These are phyloP conservation scores for Clarkia xantiana DNA, from an alignment of 345 rosid species.

Conservation along the genomic window DNA sequence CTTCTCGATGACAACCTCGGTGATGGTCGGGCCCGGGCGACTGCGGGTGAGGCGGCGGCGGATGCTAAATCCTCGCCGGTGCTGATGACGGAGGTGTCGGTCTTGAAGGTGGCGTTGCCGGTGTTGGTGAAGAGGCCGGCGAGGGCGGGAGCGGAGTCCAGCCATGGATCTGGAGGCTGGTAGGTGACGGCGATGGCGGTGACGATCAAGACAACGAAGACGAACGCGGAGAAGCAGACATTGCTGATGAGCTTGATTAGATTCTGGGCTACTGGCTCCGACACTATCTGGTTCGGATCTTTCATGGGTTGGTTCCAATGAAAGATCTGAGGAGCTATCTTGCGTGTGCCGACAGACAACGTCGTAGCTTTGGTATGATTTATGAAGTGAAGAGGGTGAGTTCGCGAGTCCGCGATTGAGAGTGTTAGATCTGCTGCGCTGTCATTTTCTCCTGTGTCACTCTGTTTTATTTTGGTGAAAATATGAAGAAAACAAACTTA, in stretches of 20 bases:
- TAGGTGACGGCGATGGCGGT: constrained; percentile 78
- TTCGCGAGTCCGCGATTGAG: too few species aligned
- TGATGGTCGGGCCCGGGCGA: constrained; percentile 14
- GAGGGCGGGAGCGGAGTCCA: constrained; percentile 75
- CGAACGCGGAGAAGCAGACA: constrained; percentile 86
- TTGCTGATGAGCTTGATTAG: constrained; percentile 69
- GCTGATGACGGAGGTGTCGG: constrained; percentile 48
- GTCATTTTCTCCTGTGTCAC: too few species aligned
- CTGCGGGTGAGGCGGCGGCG: constrained; percentile 17
- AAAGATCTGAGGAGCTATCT: background rate
- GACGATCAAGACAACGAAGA: constrained; percentile 65
- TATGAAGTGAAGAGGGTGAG: too few species aligned
- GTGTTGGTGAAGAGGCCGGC: constrained; percentile 54
- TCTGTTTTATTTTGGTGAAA: too few species aligned
- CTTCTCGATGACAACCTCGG: constrained; percentile 31
- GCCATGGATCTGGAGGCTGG: constrained; percentile 97
- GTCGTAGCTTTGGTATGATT: background rate
- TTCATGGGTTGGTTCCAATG: constrained; percentile 26
- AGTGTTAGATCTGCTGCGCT: too few species aligned
- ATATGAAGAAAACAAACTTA: too few species aligned
- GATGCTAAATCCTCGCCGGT: constrained; percentile 66
- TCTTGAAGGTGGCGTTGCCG: constrained; percentile 71
- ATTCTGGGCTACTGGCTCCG: constrained; percentile 73
- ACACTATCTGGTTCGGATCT: constrained; percentile 34
- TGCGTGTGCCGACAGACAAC: background rate